phyloP scores from a whole-genome alignment of 1,284 basidiomycete genomes.

The Neonothopanus nambi region DNA sequence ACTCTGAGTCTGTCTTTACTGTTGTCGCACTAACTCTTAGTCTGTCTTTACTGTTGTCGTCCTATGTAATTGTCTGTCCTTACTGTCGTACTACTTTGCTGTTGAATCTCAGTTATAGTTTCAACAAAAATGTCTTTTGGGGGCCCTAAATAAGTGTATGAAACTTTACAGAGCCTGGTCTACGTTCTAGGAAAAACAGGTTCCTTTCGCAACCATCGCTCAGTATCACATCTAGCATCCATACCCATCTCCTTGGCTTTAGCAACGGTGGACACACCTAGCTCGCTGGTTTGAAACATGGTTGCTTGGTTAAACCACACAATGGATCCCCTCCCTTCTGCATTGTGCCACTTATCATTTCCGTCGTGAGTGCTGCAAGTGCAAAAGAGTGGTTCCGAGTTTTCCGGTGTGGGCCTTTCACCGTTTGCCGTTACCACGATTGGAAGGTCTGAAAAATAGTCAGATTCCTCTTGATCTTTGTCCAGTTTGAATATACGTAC shows the following conservation, averaged over 20 bases:
- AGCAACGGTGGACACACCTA: conserved; percentile 7
- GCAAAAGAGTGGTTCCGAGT: background rate
- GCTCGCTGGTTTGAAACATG: conserved; percentile 17
- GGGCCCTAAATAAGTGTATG: too few relatives aligned
- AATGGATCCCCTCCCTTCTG: conserved; percentile 11
- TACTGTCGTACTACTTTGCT: too few relatives aligned
- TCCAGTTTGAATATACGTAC: conserved; percentile 15
- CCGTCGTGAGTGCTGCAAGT: background rate
- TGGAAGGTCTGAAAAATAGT: conserved; percentile 1
- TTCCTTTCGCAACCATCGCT: background rate
- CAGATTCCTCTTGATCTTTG: too few relatives aligned
- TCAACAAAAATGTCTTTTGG: too few relatives aligned
- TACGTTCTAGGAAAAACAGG: too few relatives aligned
- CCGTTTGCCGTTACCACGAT: background rate
- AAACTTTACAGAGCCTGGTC: too few relatives aligned
- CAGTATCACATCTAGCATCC: background rate
- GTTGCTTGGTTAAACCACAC: conserved; percentile 19
- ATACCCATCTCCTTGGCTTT: background rate
- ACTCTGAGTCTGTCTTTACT: too few relatives aligned
- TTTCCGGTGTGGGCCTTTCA: background rate
- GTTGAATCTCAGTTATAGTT: too few relatives aligned
- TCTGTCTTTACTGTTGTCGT: too few relatives aligned
- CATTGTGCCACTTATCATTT: conserved; percentile 5
- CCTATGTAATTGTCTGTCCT: too few relatives aligned
- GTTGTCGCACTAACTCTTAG: too few relatives aligned